These are phyloP conservation scores for Candida ulmi DNA, from an alignment of 805 yeast genomes.

Conservation along the genomic window DNA sequence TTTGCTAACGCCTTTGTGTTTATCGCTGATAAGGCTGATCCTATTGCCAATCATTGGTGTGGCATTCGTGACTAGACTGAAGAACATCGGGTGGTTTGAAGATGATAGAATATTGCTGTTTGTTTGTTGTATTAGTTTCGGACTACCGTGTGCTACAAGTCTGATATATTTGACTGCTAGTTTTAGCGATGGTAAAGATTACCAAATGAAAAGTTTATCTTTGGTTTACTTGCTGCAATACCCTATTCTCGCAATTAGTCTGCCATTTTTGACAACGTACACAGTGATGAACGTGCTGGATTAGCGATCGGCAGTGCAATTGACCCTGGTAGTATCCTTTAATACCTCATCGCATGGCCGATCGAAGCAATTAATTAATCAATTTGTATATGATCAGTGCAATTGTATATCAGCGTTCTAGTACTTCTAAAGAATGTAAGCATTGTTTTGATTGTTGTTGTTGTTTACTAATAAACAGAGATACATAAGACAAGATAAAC, in stretches of 20 bases:
- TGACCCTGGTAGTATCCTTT: too few species aligned
- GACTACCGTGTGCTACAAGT: constrained; percentile 81
- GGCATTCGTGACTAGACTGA: constrained; percentile 53
- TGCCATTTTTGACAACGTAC: constrained; percentile 49
- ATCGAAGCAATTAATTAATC: too few species aligned
- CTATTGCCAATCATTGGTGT: constrained; percentile 76
- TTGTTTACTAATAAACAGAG: too few species aligned
- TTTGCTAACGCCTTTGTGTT: constrained; percentile 50
- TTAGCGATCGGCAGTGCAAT: background rate
- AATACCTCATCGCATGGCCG: too few species aligned
- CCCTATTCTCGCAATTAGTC: constrained; percentile 52
- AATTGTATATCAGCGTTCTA: too few species aligned
- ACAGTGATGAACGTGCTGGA: constrained; percentile 1
- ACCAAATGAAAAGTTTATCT: constrained; percentile 76
- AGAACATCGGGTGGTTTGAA: constrained; percentile 58
- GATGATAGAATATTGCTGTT: constrained; percentile 51
- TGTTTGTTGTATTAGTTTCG: constrained; percentile 68
- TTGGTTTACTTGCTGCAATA: constrained; percentile 69
- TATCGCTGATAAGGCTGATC: constrained; percentile 55
- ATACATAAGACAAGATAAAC: too few species aligned
- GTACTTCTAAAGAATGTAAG: too few species aligned
- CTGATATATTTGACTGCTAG: constrained; percentile 81
- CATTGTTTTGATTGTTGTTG: too few species aligned
- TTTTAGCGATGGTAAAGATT: constrained; percentile 40
- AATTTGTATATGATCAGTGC: too few species aligned